Conservation (phyloP, 345 rosid genomes). For the Reutealis trisperma region DNA sequence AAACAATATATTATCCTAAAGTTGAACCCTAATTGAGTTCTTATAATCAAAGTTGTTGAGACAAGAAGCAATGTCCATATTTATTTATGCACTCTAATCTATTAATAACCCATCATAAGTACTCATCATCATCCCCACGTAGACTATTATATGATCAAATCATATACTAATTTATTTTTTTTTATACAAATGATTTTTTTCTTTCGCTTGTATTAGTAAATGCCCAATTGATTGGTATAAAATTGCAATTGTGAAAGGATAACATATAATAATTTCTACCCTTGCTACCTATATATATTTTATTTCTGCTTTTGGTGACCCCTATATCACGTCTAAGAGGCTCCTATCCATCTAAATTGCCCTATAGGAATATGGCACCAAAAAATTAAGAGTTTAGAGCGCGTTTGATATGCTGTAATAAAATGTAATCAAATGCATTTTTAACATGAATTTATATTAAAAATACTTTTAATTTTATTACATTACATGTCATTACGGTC, state of each 20-base stretch:
- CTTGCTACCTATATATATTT: no score
- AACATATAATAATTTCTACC: not conserved
- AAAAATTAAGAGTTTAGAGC: not conserved
- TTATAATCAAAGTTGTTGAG: not conserved
- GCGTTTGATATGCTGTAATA: no score
- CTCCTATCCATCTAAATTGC: not conserved
- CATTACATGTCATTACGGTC: no score
- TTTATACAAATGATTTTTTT: not conserved
- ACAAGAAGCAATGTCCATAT: not conserved
- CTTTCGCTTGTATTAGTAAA: not conserved
- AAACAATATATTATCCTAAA: not conserved
- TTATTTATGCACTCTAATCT: not conserved
- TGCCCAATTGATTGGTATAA: not conserved
- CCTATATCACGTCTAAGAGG: not conserved
- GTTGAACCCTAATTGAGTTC: not conserved
- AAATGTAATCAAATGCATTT: no score
- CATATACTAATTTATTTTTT: not conserved
- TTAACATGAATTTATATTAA: no score
- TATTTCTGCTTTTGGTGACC: not conserved
- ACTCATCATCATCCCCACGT: not conserved
- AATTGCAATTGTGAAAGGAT: not conserved
- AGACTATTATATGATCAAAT: slow-evolving; percentile 1
- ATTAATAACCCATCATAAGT: not conserved
- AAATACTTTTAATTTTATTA: no score
- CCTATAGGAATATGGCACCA: not conserved